phyloP scores from a whole-genome alignment of 23 red algal species.

The Gracilaria domingensis region DNA sequence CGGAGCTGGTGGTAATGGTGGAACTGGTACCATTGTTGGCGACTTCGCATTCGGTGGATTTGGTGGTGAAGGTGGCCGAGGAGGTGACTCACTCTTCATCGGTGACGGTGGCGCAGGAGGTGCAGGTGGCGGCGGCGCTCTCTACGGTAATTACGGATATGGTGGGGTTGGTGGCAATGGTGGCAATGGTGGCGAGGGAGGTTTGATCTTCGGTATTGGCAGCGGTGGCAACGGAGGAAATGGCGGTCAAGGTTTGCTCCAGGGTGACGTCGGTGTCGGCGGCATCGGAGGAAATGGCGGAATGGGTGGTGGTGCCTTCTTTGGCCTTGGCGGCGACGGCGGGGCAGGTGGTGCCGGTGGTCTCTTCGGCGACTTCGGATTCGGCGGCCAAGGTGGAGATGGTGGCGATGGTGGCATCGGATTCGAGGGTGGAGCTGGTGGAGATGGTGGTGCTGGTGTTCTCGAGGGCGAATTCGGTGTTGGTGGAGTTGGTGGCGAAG shows the following conservation, averaged over 20 bases:
- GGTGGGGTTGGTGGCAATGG: constrained; percentile 7
- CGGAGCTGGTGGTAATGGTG: not conserved
- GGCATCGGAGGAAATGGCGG: constrained; percentile 7
- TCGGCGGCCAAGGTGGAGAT: not conserved
- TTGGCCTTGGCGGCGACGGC: not conserved
- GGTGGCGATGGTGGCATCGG: constrained; percentile 9
- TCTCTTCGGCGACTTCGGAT: constrained; percentile 9
- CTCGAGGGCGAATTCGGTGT: constrained; percentile 1
- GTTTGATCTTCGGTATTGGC: constrained; percentile 21
- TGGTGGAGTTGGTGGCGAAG: not conserved
- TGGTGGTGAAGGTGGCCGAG: not conserved
- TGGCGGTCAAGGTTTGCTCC: not conserved
- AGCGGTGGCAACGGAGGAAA: constrained; percentile 14
- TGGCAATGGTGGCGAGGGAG: constrained; percentile 1
- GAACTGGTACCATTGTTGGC: not conserved
- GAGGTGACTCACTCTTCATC: constrained; percentile 1
- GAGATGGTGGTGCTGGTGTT: not conserved
- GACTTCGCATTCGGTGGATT: not conserved
- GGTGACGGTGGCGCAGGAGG: constrained; percentile 1
- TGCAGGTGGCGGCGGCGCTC: not conserved
- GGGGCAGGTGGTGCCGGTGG: not conserved
- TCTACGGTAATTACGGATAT: not conserved
- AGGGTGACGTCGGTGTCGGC: constrained; percentile 12
- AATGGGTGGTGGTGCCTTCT: constrained; percentile 9
- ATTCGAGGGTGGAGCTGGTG: not conserved